These are phyloP conservation scores for Aegle marmelos DNA, from an alignment of 345 rosid genomes.

Conservation along the genomic window DNA sequence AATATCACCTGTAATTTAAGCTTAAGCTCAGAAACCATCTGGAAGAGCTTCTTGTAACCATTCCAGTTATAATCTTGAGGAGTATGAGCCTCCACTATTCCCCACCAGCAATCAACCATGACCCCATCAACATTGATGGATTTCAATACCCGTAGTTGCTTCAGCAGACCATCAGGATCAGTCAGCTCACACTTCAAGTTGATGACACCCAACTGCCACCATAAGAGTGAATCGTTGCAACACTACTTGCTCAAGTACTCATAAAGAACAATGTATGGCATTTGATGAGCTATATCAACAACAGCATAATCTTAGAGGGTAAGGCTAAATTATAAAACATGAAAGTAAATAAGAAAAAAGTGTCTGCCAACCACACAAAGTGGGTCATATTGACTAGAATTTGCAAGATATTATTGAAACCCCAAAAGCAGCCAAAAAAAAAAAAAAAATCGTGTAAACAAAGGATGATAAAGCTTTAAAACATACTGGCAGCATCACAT, in stretches of 20 bases:
- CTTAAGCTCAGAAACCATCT: constrained; percentile 75
- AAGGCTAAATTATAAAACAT: background rate
- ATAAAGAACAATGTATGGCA: background rate
- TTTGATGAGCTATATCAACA: background rate
- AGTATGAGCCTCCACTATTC: constrained; percentile 87
- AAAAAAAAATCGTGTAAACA: background rate
- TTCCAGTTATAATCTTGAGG: constrained; percentile 94
- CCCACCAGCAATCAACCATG: constrained; percentile 99
- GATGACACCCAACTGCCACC: constrained; percentile 78
- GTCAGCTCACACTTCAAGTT: constrained; percentile 89
- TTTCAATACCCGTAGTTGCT: constrained; percentile 75
- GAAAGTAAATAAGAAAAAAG: background rate
- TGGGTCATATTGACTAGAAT: background rate
- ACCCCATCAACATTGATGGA: constrained; percentile 82
- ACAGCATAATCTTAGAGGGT: background rate
- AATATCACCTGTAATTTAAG: constrained; percentile 81
- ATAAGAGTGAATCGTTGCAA: constrained; percentile 11
- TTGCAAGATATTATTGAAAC: constrained; percentile 11
- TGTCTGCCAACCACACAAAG: background rate
- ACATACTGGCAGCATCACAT: constrained; percentile 94
- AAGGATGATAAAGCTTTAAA: constrained; percentile 14
- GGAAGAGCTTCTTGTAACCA: constrained; percentile 81
- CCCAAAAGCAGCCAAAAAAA: background rate
- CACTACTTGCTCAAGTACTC: constrained; percentile 5
- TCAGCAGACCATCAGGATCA: constrained; percentile 79